phyloP scores from a whole-genome alignment of 2,329 filamentous ascomycete species.

The Mycosphaerelloides madeirae region DNA sequence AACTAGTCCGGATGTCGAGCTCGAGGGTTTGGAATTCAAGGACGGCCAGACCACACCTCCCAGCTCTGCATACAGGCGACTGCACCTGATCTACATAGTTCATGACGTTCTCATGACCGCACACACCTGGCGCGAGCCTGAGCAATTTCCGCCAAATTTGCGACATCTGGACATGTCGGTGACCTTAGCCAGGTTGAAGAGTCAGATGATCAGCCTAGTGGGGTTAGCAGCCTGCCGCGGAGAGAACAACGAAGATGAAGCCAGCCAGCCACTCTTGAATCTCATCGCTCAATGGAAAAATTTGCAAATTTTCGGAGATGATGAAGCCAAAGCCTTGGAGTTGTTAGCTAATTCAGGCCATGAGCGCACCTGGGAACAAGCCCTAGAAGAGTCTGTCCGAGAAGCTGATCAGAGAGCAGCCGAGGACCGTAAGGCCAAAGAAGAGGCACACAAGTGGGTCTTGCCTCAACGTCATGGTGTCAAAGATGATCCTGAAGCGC shows the following conservation, averaged over 20 bases:
- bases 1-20: constrained; percentile 3
- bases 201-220: background rate
- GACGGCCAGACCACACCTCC: background rate
- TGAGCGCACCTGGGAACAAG: constrained; percentile 3
- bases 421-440: constrained; percentile 6
- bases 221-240: constrained; percentile 3
- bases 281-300: background rate
- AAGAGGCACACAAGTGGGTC: constrained; percentile 13
- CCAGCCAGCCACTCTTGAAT: constrained; percentile 3
- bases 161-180: background rate
- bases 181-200: background rate
- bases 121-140: background rate
- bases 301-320: background rate
- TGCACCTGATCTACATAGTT: constrained; percentile 21
- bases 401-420: constrained; percentile 5
- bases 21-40: constrained; percentile 9
- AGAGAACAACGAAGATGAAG: constrained; percentile 2
- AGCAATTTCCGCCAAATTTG: background rate
- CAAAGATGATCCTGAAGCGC: constrained; percentile 22
- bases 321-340: constrained; percentile 2
- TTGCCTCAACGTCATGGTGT: constrained; percentile 25
- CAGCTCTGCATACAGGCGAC: constrained; percentile 15
- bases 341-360: background rate
- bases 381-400: background rate
- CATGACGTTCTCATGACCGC: constrained; percentile 17